Evolutionary conservation across 208 protist species (phyloP).

Genomic region (Crithidia sp.): DNA sequence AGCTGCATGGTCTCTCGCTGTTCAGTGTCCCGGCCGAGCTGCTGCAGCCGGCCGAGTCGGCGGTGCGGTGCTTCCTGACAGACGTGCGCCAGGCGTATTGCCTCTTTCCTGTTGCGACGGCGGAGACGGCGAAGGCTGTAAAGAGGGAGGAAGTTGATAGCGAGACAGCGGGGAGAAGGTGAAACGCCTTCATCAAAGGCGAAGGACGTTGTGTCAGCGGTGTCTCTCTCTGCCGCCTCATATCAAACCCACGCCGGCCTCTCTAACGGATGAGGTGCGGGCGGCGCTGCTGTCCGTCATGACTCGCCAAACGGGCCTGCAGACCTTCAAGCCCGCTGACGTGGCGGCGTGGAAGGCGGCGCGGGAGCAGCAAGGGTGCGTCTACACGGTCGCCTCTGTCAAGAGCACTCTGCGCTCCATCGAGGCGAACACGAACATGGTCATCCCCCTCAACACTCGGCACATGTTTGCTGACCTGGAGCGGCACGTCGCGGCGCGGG

Average conservation of each 20-base stretch:
- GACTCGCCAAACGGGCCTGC: constrained; percentile 39
- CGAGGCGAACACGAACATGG: constrained; percentile 60
- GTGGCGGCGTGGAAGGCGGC: constrained; percentile 39
- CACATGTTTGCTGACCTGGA: constrained; percentile 37
- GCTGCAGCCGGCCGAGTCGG: constrained; percentile 12
- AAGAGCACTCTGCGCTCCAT: constrained; percentile 36
- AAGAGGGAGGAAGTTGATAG: background rate
- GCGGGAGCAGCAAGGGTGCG: constrained; percentile 52
- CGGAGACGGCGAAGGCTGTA: background rate
- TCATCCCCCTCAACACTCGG: constrained; percentile 39
- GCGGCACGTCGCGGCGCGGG: constrained; percentile 26
- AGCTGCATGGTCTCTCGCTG: constrained; percentile 62
- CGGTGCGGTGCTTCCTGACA: constrained; percentile 46
- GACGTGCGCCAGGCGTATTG: constrained; percentile 61
- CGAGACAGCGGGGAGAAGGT: too few relatives aligned
- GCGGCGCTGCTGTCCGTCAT: constrained; percentile 62
- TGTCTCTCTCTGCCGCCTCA: constrained; percentile 13
- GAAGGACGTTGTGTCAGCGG: background rate
- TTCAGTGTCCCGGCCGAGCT: constrained; percentile 41
- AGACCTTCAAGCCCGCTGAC: constrained; percentile 47
- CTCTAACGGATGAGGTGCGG: constrained; percentile 36
- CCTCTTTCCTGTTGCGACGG: constrained; percentile 28
- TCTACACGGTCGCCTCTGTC: constrained; percentile 60
- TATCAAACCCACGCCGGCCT: constrained; percentile 16
- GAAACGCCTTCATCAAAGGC: too few relatives aligned